These are phyloP conservation scores for Excoecaria agallocha DNA, from an alignment of 345 rosid species.

Conservation along the genomic window DNA sequence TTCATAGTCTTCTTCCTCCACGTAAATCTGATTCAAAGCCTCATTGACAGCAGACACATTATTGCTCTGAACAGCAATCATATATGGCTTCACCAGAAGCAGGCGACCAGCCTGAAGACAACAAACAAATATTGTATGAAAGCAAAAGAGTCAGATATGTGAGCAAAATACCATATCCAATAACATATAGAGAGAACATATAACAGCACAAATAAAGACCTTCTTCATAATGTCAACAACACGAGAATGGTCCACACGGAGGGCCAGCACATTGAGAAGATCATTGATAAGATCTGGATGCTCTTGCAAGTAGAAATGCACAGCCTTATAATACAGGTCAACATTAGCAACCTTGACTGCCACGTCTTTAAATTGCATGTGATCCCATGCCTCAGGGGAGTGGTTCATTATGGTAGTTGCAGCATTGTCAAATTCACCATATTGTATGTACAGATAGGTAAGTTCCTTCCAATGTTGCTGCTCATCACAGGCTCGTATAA, in stretches of 20 bases:
- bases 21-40: constrained; percentile 87
- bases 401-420: constrained; percentile 98
- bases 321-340: constrained; percentile 93
- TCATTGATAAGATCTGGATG: constrained; percentile 95
- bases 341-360: constrained; percentile 93
- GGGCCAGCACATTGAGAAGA: constrained; percentile 88
- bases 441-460: constrained; percentile 80
- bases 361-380: constrained; percentile 97
- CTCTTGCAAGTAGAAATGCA: constrained; percentile 96
- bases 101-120: constrained; percentile 82
- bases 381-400: constrained; percentile 99
- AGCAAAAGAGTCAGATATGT: not conserved
- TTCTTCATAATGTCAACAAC: constrained; percentile 97
- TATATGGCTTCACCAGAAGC: constrained; percentile 90
- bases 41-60: constrained; percentile 92
- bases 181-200: not conserved
- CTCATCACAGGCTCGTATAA: constrained; percentile 95
- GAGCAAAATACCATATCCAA: not conserved
- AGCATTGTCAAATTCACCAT: constrained; percentile 97
- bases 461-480: constrained; percentile 99
- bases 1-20: constrained; percentile 96
- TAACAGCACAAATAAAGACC: constrained; percentile 36
- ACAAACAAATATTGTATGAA: not conserved
- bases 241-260: constrained; percentile 91
- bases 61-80: constrained; percentile 95